A percentile compares a stretch with the other conserved stretches of the same genome.
Evolutionary conservation across 2,329 filamentous ascomycete species (phyloP).

Genomic region (Ceratocystis diversiconidia): DNA sequence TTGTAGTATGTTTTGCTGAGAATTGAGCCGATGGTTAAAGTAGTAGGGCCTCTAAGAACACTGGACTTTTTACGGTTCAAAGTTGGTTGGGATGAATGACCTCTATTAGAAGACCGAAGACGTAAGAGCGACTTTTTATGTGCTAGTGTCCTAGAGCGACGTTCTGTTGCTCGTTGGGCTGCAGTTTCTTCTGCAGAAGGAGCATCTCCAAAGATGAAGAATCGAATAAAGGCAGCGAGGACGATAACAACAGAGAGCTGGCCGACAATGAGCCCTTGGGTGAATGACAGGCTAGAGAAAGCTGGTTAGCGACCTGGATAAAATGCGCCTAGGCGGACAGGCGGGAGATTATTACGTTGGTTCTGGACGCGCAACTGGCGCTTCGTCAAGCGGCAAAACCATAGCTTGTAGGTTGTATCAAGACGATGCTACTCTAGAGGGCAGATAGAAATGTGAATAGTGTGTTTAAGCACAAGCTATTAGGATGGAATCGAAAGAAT

Average conservation of each 20-base stretch:
- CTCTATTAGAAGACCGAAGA: constrained; percentile 32
- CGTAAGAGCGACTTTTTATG: constrained; percentile 63
- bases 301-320: not conserved
- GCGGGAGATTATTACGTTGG: constrained; percentile 30
- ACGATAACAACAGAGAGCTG: constrained; percentile 86
- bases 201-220: constrained; percentile 97
- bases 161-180: constrained; percentile 57
- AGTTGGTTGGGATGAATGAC: constrained; percentile 22
- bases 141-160: constrained; percentile 56
- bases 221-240: constrained; percentile 92
- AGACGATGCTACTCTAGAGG: not conserved
- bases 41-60: constrained; percentile 57
- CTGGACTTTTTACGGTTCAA: constrained; percentile 54
- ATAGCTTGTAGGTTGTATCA: constrained; percentile 1
- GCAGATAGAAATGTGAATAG: not conserved
- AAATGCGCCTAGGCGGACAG: not conserved
- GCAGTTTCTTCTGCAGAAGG: constrained; percentile 72
- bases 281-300: constrained; percentile 61
- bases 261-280: constrained; percentile 81
- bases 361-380: constrained; percentile 25
- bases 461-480: not conserved
- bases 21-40: constrained; percentile 82
- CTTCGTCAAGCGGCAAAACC: constrained; percentile 15
- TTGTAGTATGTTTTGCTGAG: constrained; percentile 97
- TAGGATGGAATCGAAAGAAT: not conserved